Percentiles rank a stretch among this genome's conserved stretches.
Conservation (phyloP, 164 flowering plant species). For the Taxillus chinensis region DNA sequence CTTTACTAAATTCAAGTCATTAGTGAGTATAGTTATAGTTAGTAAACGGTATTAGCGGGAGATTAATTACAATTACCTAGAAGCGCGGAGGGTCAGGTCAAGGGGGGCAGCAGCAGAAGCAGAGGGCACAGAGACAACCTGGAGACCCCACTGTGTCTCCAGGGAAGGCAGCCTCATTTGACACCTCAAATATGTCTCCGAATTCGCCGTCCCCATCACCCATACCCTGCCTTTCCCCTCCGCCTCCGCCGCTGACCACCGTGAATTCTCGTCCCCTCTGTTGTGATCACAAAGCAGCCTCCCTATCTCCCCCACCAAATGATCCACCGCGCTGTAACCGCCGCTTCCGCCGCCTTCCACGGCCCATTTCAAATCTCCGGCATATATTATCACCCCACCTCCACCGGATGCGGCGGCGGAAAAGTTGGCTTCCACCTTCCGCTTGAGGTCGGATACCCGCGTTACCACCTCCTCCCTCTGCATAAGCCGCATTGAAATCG, state of each 20-base stretch:
- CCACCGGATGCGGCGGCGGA: conserved; percentile 15
- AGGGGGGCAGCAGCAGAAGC: conserved; percentile 30
- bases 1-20: too few species aligned
- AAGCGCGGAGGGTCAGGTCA: conserved; percentile 64
- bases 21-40: too few species aligned
- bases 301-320: conserved; percentile 49
- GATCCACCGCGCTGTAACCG: conserved; percentile 47
- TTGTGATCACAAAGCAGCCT: conserved; percentile 36
- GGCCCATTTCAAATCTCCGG: conserved; percentile 74
- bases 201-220: conserved; percentile 63
- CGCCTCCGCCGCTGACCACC: too few species aligned
- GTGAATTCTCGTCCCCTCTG: conserved; percentile 6
- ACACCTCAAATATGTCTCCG: conserved; percentile 65
- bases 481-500: conserved; percentile 54
- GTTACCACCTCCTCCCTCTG: conserved; percentile 61
- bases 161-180: conserved; percentile 69
- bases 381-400: conserved; percentile 49
- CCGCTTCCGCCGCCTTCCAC: conserved; percentile 23
- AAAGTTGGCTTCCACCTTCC: conserved; percentile 38
- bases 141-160: conserved; percentile 70
- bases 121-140: conserved; percentile 71
- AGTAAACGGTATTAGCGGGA: too few species aligned
- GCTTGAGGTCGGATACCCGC: conserved; percentile 44
- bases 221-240: conserved; percentile 30
- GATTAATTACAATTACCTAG: conserved; percentile 33